Evolutionary conservation across 768 basidiomycete species (phyloP), one percentile per base, ranked within the genome.

Genomic region (Phlebiopsis flavidoalba): DNA sequence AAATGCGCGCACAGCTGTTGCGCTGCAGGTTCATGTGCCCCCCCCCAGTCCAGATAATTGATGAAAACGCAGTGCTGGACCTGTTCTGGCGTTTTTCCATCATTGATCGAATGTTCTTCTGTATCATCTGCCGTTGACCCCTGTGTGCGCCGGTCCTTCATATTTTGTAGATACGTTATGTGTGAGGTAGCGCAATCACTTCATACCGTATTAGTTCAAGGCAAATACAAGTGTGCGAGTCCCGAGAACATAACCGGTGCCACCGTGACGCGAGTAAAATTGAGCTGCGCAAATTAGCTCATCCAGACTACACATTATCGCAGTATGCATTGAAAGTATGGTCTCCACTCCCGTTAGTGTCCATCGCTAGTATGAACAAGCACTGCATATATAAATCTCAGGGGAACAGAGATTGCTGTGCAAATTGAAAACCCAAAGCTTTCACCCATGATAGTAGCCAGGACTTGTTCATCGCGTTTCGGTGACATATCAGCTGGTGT

Each of bases 331-430:
- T 43, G 11, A 17, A 40, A n/a, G 31, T 5, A n/a, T 15, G 17
- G 31, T 36, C 12, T 8, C 36, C 10, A 67, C 84, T 51, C 69
- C 93, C 58, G 91, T 93, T 64, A 95, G 77, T 1, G 93, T 95
- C n/a, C 83, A 94, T 86, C 5, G 93, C n/a, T n/a, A 93, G 70
- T 93, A 94, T 11, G 91, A 93, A n/a, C n/a, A 24, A 94, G 79
- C 12, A 90, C 75, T 17, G 83, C 79, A 69, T 92, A 93, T 48
- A 93, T 86, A 73, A 81, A 82, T 61, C 85, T 80, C n/a, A n/a
- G n/a, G 0, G 95, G 95, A 14, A 95, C 67, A 8, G 89, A 88
- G 59, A 98, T 89, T 2, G 95, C 95, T 12, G n/a, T n/a, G 80
- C 80, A 67, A 96, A 91, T 0, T n/a, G 87, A 84, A 57, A 93